A percentile compares a stretch with the other conserved stretches of the same genome.
phyloP scores from a whole-genome alignment of 176 grass and related monocot genomes.

The Avena sativa region DNA sequence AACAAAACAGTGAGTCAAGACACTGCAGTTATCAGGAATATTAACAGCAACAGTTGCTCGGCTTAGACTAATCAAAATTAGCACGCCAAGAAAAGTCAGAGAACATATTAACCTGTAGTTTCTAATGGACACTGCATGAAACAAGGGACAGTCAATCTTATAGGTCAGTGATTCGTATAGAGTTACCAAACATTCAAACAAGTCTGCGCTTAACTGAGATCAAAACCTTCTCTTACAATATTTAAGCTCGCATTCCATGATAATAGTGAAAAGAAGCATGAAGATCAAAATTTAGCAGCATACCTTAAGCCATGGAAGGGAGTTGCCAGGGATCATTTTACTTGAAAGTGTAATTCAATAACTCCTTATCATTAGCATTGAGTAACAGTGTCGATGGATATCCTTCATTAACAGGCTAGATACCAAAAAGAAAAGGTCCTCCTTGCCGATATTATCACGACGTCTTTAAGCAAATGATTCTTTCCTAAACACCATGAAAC shows the following conservation, averaged over 20 bases:
- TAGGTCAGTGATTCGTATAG: not conserved
- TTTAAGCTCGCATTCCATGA: not conserved
- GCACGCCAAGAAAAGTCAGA: not conserved
- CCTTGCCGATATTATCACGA: conserved; percentile 28
- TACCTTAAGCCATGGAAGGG: conserved; percentile 46
- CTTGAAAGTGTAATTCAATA: conserved; percentile 25
- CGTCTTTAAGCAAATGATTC: not conserved
- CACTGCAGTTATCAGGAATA: conserved; percentile 2
- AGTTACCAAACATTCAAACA: not conserved
- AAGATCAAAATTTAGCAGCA: conserved; percentile 22
- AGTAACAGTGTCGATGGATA: conserved; percentile 19
- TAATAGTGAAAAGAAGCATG: conserved; percentile 4
- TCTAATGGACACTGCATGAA: not conserved
- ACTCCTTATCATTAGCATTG: conserved; percentile 18
- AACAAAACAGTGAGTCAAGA: not conserved
- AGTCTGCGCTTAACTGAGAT: conserved; percentile 1
- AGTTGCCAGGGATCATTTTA: conserved; percentile 23
- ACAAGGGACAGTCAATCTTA: conserved; percentile 7
- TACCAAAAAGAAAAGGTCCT: conserved; percentile 23
- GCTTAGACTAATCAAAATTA: not conserved
- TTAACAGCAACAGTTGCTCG: not conserved
- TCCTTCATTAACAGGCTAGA: conserved; percentile 25
- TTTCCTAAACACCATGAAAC: not conserved
- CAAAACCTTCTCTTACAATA: conserved; percentile 12
- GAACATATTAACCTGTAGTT: not conserved